Evolutionary conservation across 257 asterid species (phyloP).

Genomic region (Salvia rosmarinus): DNA sequence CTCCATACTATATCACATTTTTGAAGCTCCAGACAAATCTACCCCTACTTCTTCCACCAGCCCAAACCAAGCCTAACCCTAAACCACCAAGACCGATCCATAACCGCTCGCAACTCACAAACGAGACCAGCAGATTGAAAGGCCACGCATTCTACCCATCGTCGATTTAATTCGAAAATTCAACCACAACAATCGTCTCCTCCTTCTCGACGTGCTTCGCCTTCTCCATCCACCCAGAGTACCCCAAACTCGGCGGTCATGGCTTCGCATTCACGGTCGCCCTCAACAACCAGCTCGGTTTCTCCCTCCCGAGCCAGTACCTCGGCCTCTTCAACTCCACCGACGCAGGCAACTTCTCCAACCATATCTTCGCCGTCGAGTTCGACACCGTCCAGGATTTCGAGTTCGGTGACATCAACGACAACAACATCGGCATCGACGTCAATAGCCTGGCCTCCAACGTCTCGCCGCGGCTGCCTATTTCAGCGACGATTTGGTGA

Average conservation of each 20-base stretch:
- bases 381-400: slow-evolving; percentile 51
- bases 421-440: slow-evolving; percentile 66
- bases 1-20: too few species aligned
- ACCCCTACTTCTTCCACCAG: too few species aligned
- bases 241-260: too few species aligned
- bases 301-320: slow-evolving; percentile 27
- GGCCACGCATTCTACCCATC: slow-evolving; percentile 65
- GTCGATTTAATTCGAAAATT: slow-evolving; percentile 57
- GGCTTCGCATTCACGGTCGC: too few species aligned
- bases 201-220: too few species aligned
- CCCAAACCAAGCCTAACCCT: slow-evolving; percentile 40
- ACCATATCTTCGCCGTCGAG: slow-evolving; percentile 64
- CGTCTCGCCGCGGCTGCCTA: slow-evolving; percentile 39
- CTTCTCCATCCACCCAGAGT: too few species aligned
- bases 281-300: too few species aligned
- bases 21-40: too few species aligned
- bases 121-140: slow-evolving; percentile 45
- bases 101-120: slow-evolving; percentile 47
- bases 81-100: slow-evolving; percentile 40
- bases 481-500: slow-evolving; percentile 10
- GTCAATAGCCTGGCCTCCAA: slow-evolving; percentile 47
- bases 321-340: slow-evolving; percentile 61
- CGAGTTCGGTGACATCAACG: slow-evolving; percentile 54
- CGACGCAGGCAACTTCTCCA: slow-evolving; percentile 47
- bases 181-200: too few species aligned